A percentile compares a stretch with the other conserved stretches of the same genome.
These are phyloP conservation scores for Murraya koenigii DNA, from an alignment of 345 rosid genomes.

Conservation along the genomic window DNA sequence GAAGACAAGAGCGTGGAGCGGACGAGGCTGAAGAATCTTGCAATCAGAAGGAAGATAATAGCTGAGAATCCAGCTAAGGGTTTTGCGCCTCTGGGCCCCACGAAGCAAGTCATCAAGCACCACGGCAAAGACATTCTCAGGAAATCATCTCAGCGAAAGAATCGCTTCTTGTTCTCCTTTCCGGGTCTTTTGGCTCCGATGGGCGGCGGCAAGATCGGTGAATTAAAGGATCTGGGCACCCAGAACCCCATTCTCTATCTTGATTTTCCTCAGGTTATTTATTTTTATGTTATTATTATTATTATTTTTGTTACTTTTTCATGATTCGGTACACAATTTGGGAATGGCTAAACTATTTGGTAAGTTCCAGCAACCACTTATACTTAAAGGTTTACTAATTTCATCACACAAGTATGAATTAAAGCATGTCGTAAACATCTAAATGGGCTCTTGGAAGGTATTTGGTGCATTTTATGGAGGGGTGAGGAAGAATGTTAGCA, in stretches of 20 bases:
- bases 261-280: constrained; percentile 61
- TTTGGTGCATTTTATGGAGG: not conserved
- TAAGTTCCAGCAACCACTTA: not conserved
- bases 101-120: constrained; percentile 66
- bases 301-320: too few species aligned
- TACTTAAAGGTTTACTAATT: not conserved
- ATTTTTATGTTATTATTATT: not conserved
- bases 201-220: constrained; percentile 78
- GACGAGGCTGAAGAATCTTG: constrained; percentile 48
- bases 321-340: too few species aligned
- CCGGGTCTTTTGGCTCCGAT: constrained; percentile 70
- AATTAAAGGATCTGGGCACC: constrained; percentile 68
- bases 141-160: constrained; percentile 83
- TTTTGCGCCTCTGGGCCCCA: constrained; percentile 42
- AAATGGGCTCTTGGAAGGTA: too few species aligned
- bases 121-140: constrained; percentile 74
- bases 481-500: not conserved
- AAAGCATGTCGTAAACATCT: too few species aligned
- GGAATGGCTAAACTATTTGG: not conserved
- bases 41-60: constrained; percentile 42
- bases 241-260: constrained; percentile 88
- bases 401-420: not conserved
- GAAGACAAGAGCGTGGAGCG: constrained; percentile 46
- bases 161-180: constrained; percentile 66
- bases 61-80: constrained; percentile 44